A percentile compares a stretch with the other conserved stretches of the same genome.
These are phyloP conservation scores for Myochromella boudieri DNA, from an alignment of 768 basidiomycete genomes.

Conservation along the genomic window DNA sequence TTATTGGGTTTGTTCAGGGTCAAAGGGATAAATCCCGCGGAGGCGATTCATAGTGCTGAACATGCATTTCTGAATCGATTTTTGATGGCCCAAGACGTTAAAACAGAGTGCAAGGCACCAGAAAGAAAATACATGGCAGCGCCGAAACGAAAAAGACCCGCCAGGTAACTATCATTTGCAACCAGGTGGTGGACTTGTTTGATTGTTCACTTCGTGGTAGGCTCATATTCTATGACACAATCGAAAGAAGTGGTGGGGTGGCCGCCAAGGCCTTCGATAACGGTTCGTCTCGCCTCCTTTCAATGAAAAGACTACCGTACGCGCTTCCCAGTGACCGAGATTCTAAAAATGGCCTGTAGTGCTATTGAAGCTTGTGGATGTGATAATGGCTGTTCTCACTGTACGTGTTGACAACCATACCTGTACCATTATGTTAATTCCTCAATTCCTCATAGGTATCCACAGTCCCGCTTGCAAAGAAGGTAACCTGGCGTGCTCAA, in stretches of 20 bases:
- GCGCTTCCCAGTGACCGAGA: constrained; percentile 44
- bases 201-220: constrained; percentile 33
- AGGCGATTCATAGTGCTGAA: constrained; percentile 81
- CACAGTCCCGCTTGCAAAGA: constrained; percentile 66
- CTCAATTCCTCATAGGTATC: constrained; percentile 49
- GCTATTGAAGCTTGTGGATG: constrained; percentile 65
- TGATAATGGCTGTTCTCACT: constrained; percentile 65
- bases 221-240: constrained; percentile 77
- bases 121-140: constrained; percentile 66
- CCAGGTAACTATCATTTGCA: constrained; percentile 38
- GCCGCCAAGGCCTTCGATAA: constrained; percentile 83
- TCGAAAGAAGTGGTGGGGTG: constrained; percentile 69
- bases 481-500: constrained; percentile 71
- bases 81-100: constrained; percentile 63
- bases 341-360: constrained; percentile 59
- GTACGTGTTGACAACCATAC: constrained; percentile 35
- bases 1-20: constrained; percentile 51
- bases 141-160: constrained; percentile 65
- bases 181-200: neutral
- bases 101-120: constrained; percentile 80
- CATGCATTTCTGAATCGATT: constrained; percentile 85
- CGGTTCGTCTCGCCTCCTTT: constrained; percentile 39
- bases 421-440: neutral
- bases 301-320: neutral
- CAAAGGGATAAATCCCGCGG: constrained; percentile 67